phyloP scores from a whole-genome alignment of 2,329 filamentous ascomycete species.

The Rutstroemia sp. region DNA sequence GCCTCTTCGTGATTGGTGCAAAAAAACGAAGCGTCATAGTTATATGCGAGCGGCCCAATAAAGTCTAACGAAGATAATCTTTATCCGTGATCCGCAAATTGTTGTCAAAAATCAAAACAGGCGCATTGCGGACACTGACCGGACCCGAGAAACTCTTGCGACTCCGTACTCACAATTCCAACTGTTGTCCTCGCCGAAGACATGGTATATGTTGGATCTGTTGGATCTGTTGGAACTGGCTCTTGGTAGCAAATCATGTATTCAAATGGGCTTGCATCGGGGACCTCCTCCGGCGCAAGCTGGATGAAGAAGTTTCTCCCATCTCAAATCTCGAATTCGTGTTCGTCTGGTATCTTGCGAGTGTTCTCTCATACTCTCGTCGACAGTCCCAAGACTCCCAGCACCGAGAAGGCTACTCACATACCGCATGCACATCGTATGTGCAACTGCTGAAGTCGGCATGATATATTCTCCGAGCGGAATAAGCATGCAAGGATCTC shows the following conservation, averaged over 20 bases:
- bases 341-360: too few species aligned
- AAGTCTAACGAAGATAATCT: background rate
- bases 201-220: background rate
- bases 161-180: background rate
- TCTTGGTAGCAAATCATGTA: background rate
- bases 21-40: constrained; percentile 3
- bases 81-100: background rate
- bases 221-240: background rate
- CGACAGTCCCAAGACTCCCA: too few species aligned
- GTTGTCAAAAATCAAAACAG: background rate
- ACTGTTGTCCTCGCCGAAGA: constrained; percentile 4
- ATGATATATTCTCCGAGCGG: background rate
- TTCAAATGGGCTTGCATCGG: background rate
- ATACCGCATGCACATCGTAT: background rate
- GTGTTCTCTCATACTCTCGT: too few species aligned
- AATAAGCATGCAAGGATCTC: constrained; percentile 1
- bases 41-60: background rate
- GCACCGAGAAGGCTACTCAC: background rate
- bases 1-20: background rate
- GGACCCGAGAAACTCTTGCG: too few species aligned
- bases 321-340: too few species aligned
- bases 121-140: too few species aligned
- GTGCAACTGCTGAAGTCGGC: background rate
- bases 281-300: background rate
- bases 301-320: background rate